A percentile compares a stretch with the other conserved stretches of the same genome.
These are phyloP conservation scores for Fusarium concolor DNA, from an alignment of 2,329 filamentous ascomycete genomes.

Conservation along the genomic window DNA sequence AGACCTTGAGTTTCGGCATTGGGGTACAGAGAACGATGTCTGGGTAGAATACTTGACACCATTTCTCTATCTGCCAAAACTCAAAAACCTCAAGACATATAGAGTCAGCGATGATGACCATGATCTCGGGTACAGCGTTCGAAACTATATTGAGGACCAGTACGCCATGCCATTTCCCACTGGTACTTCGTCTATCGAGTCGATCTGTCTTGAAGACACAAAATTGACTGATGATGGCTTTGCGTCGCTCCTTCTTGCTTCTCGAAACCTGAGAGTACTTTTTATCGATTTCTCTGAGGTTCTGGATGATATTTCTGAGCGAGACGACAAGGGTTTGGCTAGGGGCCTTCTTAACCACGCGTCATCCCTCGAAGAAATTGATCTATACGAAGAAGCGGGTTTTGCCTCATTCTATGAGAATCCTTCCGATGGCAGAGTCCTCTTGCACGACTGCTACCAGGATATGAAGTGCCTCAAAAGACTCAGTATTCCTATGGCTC, in stretches of 20 bases:
- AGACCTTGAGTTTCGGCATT: not conserved
- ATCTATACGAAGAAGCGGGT: no score
- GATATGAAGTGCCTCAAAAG: not conserved
- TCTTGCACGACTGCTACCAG: not conserved
- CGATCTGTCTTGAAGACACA: not conserved
- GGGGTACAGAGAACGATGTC: not conserved
- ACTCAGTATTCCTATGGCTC: not conserved
- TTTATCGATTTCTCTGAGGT: not conserved
- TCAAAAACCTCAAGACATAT: not conserved
- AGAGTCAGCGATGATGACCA: not conserved
- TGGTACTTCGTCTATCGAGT: not conserved
- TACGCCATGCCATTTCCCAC: not conserved
- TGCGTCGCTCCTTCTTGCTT: not conserved
- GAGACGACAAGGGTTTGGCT: not conserved
- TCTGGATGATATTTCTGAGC: rapidly evolving
- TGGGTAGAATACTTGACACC: not conserved
- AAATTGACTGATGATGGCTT: not conserved
- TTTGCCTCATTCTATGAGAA: no score
- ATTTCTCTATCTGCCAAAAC: not conserved
- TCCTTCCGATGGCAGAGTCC: no score
- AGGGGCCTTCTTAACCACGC: not conserved
- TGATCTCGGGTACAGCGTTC: rapidly evolving
- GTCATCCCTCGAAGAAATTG: not conserved
- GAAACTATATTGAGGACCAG: not conserved
- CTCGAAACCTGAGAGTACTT: not conserved